Conservation (phyloP, 176 grass and related monocot genomes). For the Lolium rigidum region DNA sequence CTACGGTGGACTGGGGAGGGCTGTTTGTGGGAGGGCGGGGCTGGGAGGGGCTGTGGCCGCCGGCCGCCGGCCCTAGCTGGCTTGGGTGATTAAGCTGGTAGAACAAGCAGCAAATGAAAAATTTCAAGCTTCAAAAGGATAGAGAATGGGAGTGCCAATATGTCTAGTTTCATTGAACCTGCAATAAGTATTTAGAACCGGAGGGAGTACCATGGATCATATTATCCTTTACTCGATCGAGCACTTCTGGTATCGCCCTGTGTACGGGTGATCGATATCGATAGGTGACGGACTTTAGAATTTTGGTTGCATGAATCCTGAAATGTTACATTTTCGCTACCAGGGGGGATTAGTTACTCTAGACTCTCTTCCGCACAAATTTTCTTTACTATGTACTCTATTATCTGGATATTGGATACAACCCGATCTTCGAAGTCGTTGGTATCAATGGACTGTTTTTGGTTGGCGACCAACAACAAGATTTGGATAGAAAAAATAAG, state of each 20-base stretch:
- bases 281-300: not conserved
- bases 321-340: not conserved
- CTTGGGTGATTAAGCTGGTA: too few species aligned
- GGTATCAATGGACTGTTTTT: not conserved
- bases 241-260: not conserved
- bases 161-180: too few species aligned
- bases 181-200: too few species aligned
- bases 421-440: not conserved
- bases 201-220: not conserved
- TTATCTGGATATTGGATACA: not conserved
- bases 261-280: not conserved
- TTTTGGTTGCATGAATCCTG: not conserved
- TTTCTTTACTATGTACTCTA: not conserved
- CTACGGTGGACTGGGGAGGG: accelerated
- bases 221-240: not conserved
- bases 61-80: too few species aligned
- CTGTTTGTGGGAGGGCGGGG: too few species aligned
- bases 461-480: not conserved
- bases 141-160: too few species aligned
- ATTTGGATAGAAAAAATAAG: not conserved
- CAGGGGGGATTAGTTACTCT: not conserved
- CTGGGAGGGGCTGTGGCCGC: too few species aligned
- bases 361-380: too few species aligned
- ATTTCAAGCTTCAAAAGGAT: too few species aligned
- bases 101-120: too few species aligned